A percentile compares a stretch with the other conserved stretches of the same genome.
phyloP scores from a whole-genome alignment of 2,329 filamentous ascomycete genomes.

The Penicillium griseofulvum region DNA sequence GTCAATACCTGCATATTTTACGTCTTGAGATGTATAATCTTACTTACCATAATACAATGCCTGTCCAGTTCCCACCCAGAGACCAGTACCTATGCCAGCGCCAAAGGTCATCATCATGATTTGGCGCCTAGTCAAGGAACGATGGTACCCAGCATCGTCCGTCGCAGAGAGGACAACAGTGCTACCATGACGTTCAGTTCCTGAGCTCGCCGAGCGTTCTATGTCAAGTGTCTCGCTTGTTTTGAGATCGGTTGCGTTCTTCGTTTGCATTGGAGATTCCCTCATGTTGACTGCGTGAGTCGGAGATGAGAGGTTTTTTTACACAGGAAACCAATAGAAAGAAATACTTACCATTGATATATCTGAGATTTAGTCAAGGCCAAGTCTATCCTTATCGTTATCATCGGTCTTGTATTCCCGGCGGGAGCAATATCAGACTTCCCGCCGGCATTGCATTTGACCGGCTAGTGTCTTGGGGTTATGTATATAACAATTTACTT shows the following conservation, averaged over 20 bases:
- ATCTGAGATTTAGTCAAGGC: neutral
- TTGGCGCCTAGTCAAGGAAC: conserved; percentile 31
- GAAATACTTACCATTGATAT: neutral
- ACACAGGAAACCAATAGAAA: neutral
- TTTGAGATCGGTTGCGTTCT: conserved; percentile 2
- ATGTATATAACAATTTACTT: neutral
- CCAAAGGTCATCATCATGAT: conserved; percentile 44
- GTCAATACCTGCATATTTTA: neutral
- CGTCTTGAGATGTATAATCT: neutral
- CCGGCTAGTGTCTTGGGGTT: neutral
- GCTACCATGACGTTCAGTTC: conserved; percentile 10
- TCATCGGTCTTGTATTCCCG: neutral
- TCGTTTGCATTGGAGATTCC: neutral
- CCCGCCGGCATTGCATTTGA: conserved; percentile 1
- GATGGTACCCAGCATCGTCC: conserved; percentile 29
- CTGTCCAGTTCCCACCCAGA: conserved; percentile 39
- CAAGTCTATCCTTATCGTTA: conserved; percentile 5
- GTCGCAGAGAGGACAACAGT: conserved; percentile 12
- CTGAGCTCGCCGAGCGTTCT: conserved; percentile 13
- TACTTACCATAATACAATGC: conserved; percentile 31
- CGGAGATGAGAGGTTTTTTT: no score
- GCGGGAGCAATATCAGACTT: neutral
- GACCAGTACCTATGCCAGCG: conserved; percentile 36
- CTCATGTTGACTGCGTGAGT: neutral
- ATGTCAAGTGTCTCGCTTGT: conserved; percentile 6